These are phyloP conservation scores for Mucor indicus DNA, from an alignment of 371 early-diverging fungal species.

Conservation along the genomic window DNA sequence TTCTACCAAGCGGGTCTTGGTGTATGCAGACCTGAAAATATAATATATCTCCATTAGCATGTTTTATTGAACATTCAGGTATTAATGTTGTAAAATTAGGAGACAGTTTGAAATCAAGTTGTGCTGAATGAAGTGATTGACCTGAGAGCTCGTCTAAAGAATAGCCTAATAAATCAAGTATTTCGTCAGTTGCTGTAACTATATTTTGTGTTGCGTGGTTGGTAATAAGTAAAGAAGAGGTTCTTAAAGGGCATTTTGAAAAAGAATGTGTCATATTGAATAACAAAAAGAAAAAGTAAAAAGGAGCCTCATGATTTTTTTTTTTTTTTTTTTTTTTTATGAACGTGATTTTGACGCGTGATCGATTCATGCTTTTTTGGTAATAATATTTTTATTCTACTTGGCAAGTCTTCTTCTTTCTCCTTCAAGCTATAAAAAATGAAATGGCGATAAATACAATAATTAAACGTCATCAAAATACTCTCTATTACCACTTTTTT, in stretches of 20 bases:
- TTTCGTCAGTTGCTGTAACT: conserved; percentile 15
- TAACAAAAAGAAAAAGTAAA: conserved; percentile 1
- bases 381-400: background rate
- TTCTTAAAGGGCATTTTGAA: conserved; percentile 11
- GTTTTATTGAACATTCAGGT: conserved; percentile 16
- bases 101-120: conserved; percentile 5
- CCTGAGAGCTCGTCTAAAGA: conserved; percentile 10
- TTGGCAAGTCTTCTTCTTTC: conserved; percentile 47
- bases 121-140: conserved; percentile 13
- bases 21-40: conserved; percentile 22
- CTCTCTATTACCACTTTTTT: conserved; percentile 67
- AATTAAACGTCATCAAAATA: background rate
- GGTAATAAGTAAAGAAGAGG: conserved; percentile 5
- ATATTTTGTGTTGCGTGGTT: conserved; percentile 11
- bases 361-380: background rate
- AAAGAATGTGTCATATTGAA: conserved; percentile 1
- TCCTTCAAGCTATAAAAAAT: conserved; percentile 48
- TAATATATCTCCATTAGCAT: conserved; percentile 10
- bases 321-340: too few species aligned
- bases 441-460: background rate
- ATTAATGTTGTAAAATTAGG: conserved; percentile 7
- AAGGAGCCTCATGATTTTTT: background rate
- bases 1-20: conserved; percentile 17
- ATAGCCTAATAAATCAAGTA: conserved; percentile 9
- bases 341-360: background rate